These are phyloP conservation scores for Euryodendron excelsum DNA, from an alignment of 148 eudicot genomes.

Conservation along the genomic window DNA sequence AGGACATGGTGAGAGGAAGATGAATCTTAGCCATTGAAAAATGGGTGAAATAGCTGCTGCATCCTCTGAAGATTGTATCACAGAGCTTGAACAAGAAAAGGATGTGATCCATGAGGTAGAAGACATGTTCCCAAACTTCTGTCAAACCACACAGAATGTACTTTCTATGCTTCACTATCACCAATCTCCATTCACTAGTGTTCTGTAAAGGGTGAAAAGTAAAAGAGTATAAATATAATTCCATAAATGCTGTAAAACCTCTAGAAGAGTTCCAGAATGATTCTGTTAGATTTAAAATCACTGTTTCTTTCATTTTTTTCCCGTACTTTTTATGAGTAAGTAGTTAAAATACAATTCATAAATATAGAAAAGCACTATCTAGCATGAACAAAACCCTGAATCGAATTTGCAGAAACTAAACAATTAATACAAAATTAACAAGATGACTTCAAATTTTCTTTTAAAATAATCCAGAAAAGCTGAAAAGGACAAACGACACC, in stretches of 20 bases:
- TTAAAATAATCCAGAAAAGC: no score
- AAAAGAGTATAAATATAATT: neutral
- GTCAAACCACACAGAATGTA: neutral
- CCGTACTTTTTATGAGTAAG: no score
- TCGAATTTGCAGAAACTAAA: no score
- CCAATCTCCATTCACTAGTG: neutral
- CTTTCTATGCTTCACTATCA: conserved; percentile 11
- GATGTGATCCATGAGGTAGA: conserved; percentile 67
- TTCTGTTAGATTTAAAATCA: no score
- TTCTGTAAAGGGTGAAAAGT: no score
- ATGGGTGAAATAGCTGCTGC: conserved; percentile 33
- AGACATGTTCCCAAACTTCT: conserved; percentile 32
- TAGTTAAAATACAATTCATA: neutral
- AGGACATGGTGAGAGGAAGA: conserved; percentile 87
- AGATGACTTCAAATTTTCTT: no score
- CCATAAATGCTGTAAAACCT: neutral
- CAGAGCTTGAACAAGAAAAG: conserved; percentile 59
- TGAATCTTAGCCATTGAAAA: conserved; percentile 61
- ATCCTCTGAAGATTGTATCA: conserved; percentile 18
- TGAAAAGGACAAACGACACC: neutral
- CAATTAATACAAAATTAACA: no score
- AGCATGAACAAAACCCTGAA: neutral
- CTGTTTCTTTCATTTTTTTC: no score
- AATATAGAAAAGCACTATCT: neutral
- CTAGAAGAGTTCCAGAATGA: no score